phyloP scores from a whole-genome alignment of 306 rosid genomes.

The Citrullus amarus region DNA sequence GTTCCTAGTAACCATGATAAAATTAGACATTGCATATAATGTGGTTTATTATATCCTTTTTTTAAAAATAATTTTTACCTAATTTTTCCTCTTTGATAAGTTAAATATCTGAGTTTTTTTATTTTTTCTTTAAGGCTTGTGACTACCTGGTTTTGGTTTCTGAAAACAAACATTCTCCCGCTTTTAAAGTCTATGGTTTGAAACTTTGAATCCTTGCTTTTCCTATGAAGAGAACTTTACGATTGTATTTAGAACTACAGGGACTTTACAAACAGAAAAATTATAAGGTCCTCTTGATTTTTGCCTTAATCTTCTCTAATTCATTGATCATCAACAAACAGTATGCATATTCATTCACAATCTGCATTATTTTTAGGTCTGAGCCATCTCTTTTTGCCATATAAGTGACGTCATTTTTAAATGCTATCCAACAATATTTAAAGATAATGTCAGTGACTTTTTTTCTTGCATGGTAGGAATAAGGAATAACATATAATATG shows the following conservation, averaged over 20 bases:
- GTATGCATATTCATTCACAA: too few species aligned
- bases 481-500: not conserved
- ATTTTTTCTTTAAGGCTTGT: too few species aligned
- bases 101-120: too few species aligned
- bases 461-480: not conserved
- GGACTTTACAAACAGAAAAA: too few species aligned
- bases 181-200: not conserved
- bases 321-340: not conserved
- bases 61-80: too few species aligned
- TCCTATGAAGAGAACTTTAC: not conserved
- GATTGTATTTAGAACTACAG: not conserved
- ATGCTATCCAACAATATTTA: not conserved
- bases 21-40: too few species aligned
- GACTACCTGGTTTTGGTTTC: not conserved
- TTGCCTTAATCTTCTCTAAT: not conserved
- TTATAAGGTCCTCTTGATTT: not conserved
- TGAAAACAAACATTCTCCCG: not conserved
- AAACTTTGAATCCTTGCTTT: not conserved
- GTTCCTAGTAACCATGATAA: too few species aligned
- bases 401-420: not conserved
- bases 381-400: not conserved
- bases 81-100: too few species aligned
- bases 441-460: not conserved
- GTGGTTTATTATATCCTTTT: too few species aligned
- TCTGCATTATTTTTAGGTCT: not conserved